Evolutionary conservation across 179 eudicot species (phyloP), one percentile per base, ranked within the genome.

Genomic region (Corrigiola litoralis): DNA sequence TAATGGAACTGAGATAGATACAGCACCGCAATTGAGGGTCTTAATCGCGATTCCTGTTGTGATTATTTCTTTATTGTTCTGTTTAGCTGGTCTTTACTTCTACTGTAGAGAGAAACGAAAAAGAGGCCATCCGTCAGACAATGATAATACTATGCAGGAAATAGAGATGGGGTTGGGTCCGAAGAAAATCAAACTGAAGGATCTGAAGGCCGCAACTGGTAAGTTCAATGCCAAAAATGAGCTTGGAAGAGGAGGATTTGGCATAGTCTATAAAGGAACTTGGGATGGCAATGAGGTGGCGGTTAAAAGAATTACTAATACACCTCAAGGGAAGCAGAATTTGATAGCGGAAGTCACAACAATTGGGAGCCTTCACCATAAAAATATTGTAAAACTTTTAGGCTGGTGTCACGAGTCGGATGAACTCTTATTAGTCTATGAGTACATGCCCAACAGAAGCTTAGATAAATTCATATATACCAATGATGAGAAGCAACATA

Each of bases 301-400:
- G 16, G 85, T 85, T 14, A 85, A 85, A 63, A 42, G 85, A 28
- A 52, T 78, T 45, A 56, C 40, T 23, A 72, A 80, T 28, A 78
- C 82, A 14, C 77, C 73, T 5, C 74, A 68, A 66, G 90, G 81
- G 12, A 71, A 68, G 72, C 81, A 85, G 59, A 82, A 85, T 27
- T 75, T 85, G 63, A 68, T 79, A 3, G 80, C 77, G 1, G 90
- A 82, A 71, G 83, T 85, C 31, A 78, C 75, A 11, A 82, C 83
- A 5, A 85, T 85, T 13, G 90, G 90, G 7, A 76, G 79, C 29
- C 67, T 85, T 52, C 87, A 85, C 58, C 90, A 82, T 65, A 82
- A 76, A 36, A 85, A 85, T 45, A 65, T 85, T 5, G 87, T 85
- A 50, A 66, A 69, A 34, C 72, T 85, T 4, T 24, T 78, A 31